Percentiles rank a stretch among this genome's conserved stretches.
These are phyloP conservation scores for Powellomyces hirtus DNA, from an alignment of 192 early-diverging fungal genomes.

Conservation along the genomic window DNA sequence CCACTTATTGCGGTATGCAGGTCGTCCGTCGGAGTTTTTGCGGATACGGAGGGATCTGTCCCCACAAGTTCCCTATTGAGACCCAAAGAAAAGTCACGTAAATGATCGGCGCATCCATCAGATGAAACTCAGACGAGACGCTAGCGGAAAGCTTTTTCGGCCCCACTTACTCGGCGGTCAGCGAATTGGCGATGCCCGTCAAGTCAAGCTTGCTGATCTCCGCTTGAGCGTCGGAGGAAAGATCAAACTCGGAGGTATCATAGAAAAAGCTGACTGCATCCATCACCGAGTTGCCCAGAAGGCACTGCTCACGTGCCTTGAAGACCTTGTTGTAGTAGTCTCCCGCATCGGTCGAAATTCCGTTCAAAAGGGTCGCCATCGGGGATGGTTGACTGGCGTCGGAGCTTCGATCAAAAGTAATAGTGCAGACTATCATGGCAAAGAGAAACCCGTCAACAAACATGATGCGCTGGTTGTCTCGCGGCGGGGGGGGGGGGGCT, in stretches of 20 bases:
- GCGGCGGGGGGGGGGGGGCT: no score
- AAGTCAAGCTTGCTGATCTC: neutral
- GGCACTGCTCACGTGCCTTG: neutral
- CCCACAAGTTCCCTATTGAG: no score
- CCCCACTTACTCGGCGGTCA: neutral
- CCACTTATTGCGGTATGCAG: no score
- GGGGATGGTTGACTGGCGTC: neutral
- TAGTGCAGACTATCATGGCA: conserved; percentile 4
- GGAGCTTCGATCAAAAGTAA: conserved; percentile 7
- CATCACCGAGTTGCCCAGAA: neutral
- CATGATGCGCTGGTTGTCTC: neutral
- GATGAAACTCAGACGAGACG: no score
- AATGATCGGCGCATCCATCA: no score
- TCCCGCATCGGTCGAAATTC: neutral
- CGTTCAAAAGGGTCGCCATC: neutral
- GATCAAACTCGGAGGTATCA: neutral
- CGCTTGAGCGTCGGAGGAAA: neutral
- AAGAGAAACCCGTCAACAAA: no score
- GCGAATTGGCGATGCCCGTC: neutral
- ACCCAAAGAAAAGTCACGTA: no score
- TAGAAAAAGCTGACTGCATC: neutral
- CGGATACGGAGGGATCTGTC: no score
- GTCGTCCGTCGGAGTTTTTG: no score
- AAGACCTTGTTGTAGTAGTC: neutral
- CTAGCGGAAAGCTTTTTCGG: no score